phyloP scores from a whole-genome alignment of 2,329 filamentous ascomycete genomes.

The Fusarium globosum region DNA sequence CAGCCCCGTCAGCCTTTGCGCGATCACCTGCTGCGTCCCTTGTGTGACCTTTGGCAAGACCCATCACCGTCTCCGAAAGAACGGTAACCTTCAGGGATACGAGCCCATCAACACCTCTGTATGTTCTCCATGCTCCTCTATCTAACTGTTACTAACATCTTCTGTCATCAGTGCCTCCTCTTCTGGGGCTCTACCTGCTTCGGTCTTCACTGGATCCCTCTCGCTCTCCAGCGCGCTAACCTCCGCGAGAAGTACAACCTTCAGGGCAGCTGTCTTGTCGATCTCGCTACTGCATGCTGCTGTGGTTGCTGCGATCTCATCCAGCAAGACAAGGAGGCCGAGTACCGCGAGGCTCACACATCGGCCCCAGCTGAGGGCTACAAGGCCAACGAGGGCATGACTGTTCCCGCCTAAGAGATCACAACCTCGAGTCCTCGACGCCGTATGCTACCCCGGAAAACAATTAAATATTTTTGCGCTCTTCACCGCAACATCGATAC shows the following conservation, averaged over 20 bases:
- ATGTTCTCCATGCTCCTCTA: neutral
- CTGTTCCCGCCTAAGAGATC: slow-evolving; percentile 14
- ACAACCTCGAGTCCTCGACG: neutral
- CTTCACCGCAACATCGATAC: slow-evolving; percentile 33
- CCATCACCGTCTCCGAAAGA: slow-evolving; percentile 57
- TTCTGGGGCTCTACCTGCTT: slow-evolving; percentile 55
- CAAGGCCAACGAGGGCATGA: slow-evolving; percentile 40
- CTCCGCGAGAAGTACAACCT: slow-evolving; percentile 59
- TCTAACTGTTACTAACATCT: neutral
- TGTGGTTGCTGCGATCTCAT: slow-evolving; percentile 58
- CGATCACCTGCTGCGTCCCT: slow-evolving; percentile 59
- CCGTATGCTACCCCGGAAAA: neutral
- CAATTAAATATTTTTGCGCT: neutral
- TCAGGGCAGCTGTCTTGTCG: slow-evolving; percentile 56
- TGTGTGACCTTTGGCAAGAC: slow-evolving; percentile 63
- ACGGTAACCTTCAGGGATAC: slow-evolving; percentile 55
- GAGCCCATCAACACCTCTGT: slow-evolving; percentile 61
- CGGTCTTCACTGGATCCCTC: slow-evolving; percentile 56
- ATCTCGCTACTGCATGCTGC: slow-evolving; percentile 57
- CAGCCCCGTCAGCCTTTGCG: slow-evolving; percentile 56
- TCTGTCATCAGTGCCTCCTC: slow-evolving; percentile 53
- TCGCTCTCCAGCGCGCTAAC: slow-evolving; percentile 58
- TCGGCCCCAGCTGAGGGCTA: slow-evolving; percentile 29
- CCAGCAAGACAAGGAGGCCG: slow-evolving; percentile 61
- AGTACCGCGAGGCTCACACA: slow-evolving; percentile 48